Percentiles rank a stretch among this genome's conserved stretches.
Conservation (phyloP, 257 asterid species). For the Nemophila menziesii region DNA sequence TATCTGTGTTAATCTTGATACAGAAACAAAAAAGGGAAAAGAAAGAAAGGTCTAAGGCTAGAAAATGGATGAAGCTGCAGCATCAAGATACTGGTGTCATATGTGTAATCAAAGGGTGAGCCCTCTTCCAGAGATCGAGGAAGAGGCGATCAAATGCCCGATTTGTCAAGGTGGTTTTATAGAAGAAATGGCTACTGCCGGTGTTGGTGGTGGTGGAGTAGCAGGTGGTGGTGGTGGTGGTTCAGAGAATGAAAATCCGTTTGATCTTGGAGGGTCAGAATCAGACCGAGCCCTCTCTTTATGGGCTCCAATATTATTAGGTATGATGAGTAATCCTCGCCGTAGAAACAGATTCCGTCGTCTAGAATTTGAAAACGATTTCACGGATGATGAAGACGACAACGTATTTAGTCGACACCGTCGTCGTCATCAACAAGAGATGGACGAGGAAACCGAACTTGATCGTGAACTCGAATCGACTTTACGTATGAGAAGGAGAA, state of each 20-base stretch:
- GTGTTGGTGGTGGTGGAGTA: no score
- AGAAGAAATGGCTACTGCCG: slow-evolving; percentile 50
- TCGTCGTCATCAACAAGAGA: slow-evolving; percentile 5
- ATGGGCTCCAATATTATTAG: slow-evolving; percentile 79
- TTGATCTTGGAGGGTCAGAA: slow-evolving; percentile 42
- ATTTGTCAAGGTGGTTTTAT: slow-evolving; percentile 61
- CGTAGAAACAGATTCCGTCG: slow-evolving; percentile 32
- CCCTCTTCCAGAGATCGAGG: slow-evolving; percentile 42
- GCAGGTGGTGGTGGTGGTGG: not conserved
- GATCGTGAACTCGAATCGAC: slow-evolving; percentile 47
- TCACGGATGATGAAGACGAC: slow-evolving; percentile 3
- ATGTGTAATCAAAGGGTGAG: slow-evolving; percentile 56
- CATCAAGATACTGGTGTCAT: slow-evolving; percentile 61
- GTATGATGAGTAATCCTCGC: slow-evolving; percentile 52
- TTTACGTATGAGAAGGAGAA: slow-evolving; percentile 41
- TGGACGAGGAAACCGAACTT: slow-evolving; percentile 24
- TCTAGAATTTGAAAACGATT: slow-evolving; percentile 33
- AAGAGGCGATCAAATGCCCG: slow-evolving; percentile 63
- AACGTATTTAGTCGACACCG: not conserved
- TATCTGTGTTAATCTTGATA: no score
- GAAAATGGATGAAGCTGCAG: slow-evolving; percentile 45
- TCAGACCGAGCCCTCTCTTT: slow-evolving; percentile 67
- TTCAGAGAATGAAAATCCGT: slow-evolving; percentile 22
- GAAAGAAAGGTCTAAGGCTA: no score
- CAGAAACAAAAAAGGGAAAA: not conserved